A percentile compares a stretch with the other conserved stretches of the same genome.
phyloP scores from a whole-genome alignment of 2,329 filamentous ascomycete genomes.

The Alternaria sp. region DNA sequence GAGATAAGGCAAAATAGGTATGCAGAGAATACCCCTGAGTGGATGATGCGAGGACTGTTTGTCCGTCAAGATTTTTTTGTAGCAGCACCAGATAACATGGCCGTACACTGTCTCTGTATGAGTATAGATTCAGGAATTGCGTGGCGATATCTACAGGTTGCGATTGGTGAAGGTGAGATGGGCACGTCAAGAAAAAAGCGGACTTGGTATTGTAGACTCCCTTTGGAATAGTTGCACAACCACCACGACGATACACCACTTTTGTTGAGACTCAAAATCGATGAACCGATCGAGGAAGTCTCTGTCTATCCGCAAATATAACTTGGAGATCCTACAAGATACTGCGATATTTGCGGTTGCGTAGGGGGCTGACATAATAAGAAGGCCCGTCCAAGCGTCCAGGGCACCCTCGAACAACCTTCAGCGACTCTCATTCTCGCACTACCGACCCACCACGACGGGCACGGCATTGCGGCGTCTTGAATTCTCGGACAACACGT shows the following conservation, averaged over 20 bases:
- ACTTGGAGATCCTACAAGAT: conserved; percentile 1
- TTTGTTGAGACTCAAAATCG: not conserved
- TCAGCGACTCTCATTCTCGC: conserved; percentile 30
- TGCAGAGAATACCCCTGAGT: conserved; percentile 12
- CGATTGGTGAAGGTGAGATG: conserved; percentile 13
- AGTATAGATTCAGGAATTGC: not conserved
- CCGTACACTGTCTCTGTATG: not conserved
- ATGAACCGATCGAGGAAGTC: not conserved
- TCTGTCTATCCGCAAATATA: not conserved
- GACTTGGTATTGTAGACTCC: conserved; percentile 1
- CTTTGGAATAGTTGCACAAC: not conserved
- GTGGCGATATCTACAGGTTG: not conserved
- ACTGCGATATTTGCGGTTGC: conserved; percentile 20
- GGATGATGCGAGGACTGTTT: not conserved
- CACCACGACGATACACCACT: not conserved
- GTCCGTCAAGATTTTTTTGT: not conserved
- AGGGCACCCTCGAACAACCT: conserved; percentile 33
- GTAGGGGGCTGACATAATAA: conserved; percentile 32
- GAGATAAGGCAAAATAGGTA: not conserved
- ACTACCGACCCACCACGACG: conserved; percentile 40
- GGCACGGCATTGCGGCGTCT: conserved; percentile 40
- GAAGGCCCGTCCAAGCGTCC: conserved; percentile 29
- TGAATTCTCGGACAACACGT: conserved; percentile 40
- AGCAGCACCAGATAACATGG: not conserved
- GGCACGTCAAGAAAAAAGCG: conserved; percentile 14